These are phyloP conservation scores for Triadica sebifera DNA, from an alignment of 345 rosid genomes.

Conservation along the genomic window DNA sequence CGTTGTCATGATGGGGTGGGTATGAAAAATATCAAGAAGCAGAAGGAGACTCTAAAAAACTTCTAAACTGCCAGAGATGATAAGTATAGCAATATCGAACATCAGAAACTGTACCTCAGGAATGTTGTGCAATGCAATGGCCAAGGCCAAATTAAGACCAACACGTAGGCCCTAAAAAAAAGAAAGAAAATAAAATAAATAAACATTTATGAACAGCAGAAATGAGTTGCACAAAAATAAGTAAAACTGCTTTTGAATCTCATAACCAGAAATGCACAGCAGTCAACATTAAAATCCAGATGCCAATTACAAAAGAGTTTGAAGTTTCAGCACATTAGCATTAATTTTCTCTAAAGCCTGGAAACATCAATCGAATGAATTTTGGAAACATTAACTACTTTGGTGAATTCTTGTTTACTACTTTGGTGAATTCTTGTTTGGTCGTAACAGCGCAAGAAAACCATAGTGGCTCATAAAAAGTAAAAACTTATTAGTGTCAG, in stretches of 20 bases:
- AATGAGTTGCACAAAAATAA: constrained; percentile 7
- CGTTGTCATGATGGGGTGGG: not conserved
- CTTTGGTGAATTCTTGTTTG: not conserved
- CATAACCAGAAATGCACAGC: not conserved
- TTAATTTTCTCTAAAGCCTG: constrained; percentile 1
- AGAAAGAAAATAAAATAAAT: too few species aligned
- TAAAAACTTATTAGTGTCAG: not conserved
- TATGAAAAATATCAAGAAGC: not conserved
- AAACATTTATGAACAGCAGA: too few species aligned
- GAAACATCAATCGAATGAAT: not conserved
- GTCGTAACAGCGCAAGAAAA: not conserved
- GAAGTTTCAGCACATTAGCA: not conserved
- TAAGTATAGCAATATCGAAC: not conserved
- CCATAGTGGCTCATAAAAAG: not conserved
- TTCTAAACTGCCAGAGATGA: not conserved
- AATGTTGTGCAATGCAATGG: constrained; percentile 97
- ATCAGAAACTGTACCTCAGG: constrained; percentile 70
- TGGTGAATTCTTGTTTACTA: too few species aligned
- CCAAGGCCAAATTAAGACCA: constrained; percentile 90
- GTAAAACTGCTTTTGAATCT: not conserved
- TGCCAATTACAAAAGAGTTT: not conserved
- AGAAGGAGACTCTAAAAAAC: not conserved
- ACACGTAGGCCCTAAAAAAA: constrained; percentile 78
- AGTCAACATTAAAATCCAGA: not conserved
- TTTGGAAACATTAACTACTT: not conserved